Conservation (phyloP, 257 asterid species). For the Striga asiatica region DNA sequence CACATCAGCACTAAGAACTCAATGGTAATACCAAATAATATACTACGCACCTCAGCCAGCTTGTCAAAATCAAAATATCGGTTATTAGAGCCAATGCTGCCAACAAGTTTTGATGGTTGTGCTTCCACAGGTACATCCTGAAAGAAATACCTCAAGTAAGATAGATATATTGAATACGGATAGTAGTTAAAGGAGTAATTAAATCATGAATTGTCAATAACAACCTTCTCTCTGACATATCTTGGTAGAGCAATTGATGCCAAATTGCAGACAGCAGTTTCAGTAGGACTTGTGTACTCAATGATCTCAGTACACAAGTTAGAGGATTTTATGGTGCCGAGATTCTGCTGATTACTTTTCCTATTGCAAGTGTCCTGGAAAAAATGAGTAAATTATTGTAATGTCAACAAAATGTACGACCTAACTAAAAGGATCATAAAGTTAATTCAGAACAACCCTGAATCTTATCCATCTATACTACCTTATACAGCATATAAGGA, state of each 20-base stretch:
- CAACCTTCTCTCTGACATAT: conserved; percentile 86
- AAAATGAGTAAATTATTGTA: not conserved
- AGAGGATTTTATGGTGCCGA: conserved; percentile 88
- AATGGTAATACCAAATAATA: too few species aligned
- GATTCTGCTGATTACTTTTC: conserved; percentile 94
- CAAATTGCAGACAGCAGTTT: conserved; percentile 94
- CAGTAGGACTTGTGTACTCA: conserved; percentile 78
- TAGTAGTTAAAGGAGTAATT: too few species aligned
- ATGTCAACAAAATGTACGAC: conserved; percentile 5
- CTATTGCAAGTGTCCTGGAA: conserved; percentile 83
- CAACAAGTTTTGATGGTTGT: conserved; percentile 86
- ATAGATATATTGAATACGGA: too few species aligned
- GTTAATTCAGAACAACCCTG: not conserved
- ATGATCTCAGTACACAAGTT: conserved; percentile 92
- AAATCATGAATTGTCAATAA: conserved; percentile 2
- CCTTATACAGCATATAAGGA: conserved; percentile 61
- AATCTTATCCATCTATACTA: conserved; percentile 9
- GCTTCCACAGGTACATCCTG: conserved; percentile 78
- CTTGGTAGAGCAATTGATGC: conserved; percentile 96
- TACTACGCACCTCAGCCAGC: conserved; percentile 65
- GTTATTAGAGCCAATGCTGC: conserved; percentile 72
- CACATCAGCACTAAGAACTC: too few species aligned
- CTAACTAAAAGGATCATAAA: not conserved
- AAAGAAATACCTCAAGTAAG: not conserved
- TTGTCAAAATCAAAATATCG: conserved; percentile 86